A percentile compares a stretch with the other conserved stretches of the same genome.
These are phyloP conservation scores for Massospora cicadina DNA, from an alignment of 371 early-diverging fungal species.

Conservation along the genomic window DNA sequence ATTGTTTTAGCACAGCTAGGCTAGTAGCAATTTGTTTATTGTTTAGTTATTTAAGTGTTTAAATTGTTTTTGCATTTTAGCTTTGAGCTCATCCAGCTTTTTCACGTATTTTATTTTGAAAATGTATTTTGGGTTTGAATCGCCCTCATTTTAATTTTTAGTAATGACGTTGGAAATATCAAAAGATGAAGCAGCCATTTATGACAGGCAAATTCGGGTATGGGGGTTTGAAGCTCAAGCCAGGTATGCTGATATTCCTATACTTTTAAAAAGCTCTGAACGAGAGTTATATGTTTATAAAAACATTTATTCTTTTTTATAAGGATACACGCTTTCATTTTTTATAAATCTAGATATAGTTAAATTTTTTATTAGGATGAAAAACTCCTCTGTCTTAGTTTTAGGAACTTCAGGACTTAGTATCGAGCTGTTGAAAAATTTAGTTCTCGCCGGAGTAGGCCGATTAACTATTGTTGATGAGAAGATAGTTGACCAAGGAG, in stretches of 20 bases:
- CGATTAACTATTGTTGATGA: conserved; percentile 48
- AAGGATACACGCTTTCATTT: no score
- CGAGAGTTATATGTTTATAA: no score
- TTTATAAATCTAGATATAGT: no score
- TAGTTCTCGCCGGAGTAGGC: conserved; percentile 79
- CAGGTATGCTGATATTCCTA: conserved; percentile 25
- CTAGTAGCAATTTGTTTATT: no score
- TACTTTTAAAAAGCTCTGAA: conserved; percentile 8
- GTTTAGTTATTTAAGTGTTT: no score
- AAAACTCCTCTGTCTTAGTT: conserved; percentile 48
- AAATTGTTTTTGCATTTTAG: no score
- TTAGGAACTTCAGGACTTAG: conserved; percentile 43
- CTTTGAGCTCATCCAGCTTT: no score
- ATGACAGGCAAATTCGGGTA: conserved; percentile 88
- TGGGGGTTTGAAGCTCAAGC: conserved; percentile 90
- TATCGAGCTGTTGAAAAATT: conserved; percentile 73
- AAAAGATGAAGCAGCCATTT: conserved; percentile 68
- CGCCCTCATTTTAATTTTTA: no score
- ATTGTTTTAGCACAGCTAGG: no score
- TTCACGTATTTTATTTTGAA: no score
- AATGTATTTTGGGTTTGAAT: no score
- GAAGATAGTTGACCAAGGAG: conserved; percentile 27
- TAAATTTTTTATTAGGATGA: conserved; percentile 38
- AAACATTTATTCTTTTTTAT: no score
- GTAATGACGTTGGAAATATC: background rate